phyloP scores from a whole-genome alignment of 129 eudicot species.

The Solidago caesia region DNA sequence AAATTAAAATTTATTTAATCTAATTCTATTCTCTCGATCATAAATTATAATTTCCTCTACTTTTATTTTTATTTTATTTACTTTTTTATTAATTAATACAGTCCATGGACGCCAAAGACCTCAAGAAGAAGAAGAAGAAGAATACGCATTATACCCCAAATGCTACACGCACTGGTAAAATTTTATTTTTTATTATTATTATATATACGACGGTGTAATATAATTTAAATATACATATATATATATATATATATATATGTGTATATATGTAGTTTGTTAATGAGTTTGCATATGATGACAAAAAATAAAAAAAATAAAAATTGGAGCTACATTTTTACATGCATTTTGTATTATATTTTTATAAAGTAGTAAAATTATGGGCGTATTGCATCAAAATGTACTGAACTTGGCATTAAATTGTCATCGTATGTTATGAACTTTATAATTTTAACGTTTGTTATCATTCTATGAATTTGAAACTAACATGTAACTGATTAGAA shows the following conservation, averaged over 20 bases:
- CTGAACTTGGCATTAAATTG: not conserved
- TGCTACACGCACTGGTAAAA: conserved; percentile 17
- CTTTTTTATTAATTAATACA: not conserved
- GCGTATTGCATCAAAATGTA: not conserved
- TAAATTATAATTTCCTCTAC: too few relatives aligned
- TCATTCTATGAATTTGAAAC: too few relatives aligned
- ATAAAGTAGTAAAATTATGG: not conserved
- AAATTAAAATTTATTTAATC: too few relatives aligned
- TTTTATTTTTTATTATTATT: not conserved
- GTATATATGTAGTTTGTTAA: not conserved
- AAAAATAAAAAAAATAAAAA: not conserved
- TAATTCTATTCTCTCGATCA: too few relatives aligned
- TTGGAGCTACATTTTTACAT: conserved; percentile 2
- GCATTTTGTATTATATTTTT: conserved; percentile 2
- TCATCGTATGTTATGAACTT: too few relatives aligned
- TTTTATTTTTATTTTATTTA: too few relatives aligned
- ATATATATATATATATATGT: not conserved
- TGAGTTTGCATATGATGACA: not conserved
- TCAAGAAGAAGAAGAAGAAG: conserved; percentile 2
- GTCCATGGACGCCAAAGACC: conserved; percentile 34
- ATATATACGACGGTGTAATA: too few relatives aligned
- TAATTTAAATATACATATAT: not conserved
- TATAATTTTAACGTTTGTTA: too few relatives aligned
- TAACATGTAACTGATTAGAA: too few relatives aligned
- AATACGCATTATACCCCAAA: conserved; percentile 13